Percentiles rank a stretch among this genome's conserved stretches.
Conservation (phyloP, 768 basidiomycete genomes). For the Lactifluus pinguis region DNA sequence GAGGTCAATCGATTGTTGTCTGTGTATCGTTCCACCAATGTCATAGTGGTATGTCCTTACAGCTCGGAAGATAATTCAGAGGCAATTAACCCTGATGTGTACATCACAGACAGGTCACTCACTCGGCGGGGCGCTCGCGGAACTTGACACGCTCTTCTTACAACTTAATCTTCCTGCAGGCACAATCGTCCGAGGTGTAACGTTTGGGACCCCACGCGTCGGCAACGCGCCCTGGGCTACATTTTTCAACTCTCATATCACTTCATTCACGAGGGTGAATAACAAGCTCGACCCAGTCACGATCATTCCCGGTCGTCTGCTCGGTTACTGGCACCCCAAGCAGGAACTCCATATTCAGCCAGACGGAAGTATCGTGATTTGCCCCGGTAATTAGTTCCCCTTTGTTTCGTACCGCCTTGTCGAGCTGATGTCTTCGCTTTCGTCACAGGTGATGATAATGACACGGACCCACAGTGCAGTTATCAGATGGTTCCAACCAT, state of each 20-base stretch:
- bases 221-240: slow-evolving; percentile 9
- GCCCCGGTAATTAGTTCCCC: neutral
- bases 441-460: slow-evolving; percentile 37
- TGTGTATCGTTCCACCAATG: slow-evolving; percentile 2
- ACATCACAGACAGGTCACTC: slow-evolving; percentile 8
- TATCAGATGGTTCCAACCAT: slow-evolving; percentile 47
- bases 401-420: neutral
- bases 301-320: slow-evolving; percentile 11
- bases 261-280: slow-evolving; percentile 17
- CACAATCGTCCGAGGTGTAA: slow-evolving; percentile 15
- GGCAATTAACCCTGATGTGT: too few species aligned
- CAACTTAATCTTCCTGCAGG: slow-evolving; percentile 16
- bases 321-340: slow-evolving; percentile 12
- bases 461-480: slow-evolving; percentile 43
- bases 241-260: slow-evolving; percentile 14
- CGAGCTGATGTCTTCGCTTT: neutral
- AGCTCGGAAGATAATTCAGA: neutral
- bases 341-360: slow-evolving; percentile 13
- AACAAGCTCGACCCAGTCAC: slow-evolving; percentile 15
- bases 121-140: slow-evolving; percentile 17
- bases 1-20: slow-evolving; percentile 14
- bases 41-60: slow-evolving; percentile 9
- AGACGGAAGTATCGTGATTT: slow-evolving; percentile 5
- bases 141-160: slow-evolving; percentile 16
- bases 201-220: slow-evolving; percentile 18